Base-by-base conservation (phyloP, 1,284 basidiomycete genomes). In the Cryptococcus sp. region DNA sequence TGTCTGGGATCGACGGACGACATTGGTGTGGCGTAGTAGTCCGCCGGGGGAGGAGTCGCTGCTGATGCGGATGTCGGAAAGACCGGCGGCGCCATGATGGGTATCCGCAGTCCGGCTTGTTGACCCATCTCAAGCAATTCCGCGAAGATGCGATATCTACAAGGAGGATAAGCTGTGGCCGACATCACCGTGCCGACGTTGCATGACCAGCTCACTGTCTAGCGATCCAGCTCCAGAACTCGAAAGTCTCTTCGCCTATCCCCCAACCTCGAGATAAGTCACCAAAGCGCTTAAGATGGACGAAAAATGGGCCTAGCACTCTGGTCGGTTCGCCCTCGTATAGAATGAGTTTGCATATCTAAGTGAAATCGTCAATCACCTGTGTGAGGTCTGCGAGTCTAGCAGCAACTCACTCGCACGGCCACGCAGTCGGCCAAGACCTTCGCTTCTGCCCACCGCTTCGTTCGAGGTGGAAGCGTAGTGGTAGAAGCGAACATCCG, bases 371-470 rank as follows among this genome's bases (percentile, higher is more conserved):
- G 53, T 52, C 48, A 57, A 64, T 52, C 17, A 50, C 11, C 46
- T 49, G 25, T 17, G 8, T 7, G 49, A 38, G 25, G 22, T 39
- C 15, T 20, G 48, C 42, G 22, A n/a, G n/a, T 5, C 15, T 13
- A 45, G 42, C 7, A 38, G 48, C 42, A 59, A 16, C 81, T 47
- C 60, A 90, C 91, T 81, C 93, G 92, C 70, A 94, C 81, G 59
- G 87, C 90, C 58, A 95, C 87, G 66, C 90, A 90, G 72, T 99
- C 95, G 0, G 90, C 91, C 2, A 99, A 83, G 1, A 98, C 95
- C 73, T 96, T 97, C 1, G 93, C 95, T 78, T 99, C 95, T 3
- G 95, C 93, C 94, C 95, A 98, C 31, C 95, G 84, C 75, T 98
- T 98, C 0, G 94, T 97, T 3, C 94, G 84, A 4, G 95, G 93